Evolutionary conservation across 1,284 basidiomycete species (phyloP).

Genomic region (Leccinum griseonigrum): DNA sequence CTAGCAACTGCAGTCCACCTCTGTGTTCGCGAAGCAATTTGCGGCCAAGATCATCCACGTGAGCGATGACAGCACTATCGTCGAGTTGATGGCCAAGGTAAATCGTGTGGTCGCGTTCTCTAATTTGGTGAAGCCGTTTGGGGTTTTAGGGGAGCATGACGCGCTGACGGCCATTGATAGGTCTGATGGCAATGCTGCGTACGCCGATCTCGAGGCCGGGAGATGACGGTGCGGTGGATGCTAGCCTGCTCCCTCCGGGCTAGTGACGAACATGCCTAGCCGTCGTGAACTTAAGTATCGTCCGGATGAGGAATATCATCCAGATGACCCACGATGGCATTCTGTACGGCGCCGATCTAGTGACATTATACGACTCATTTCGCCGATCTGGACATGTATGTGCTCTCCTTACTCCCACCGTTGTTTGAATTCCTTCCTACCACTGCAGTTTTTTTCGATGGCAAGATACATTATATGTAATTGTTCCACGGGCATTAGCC

Average conservation of each 20-base stretch:
- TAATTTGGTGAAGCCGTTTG: slow-evolving; percentile 90
- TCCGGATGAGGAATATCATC: too few species aligned
- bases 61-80: slow-evolving; percentile 90
- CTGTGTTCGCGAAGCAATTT: slow-evolving; percentile 85
- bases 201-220: slow-evolving; percentile 75
- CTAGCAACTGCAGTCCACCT: slow-evolving; percentile 86
- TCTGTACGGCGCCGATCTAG: too few species aligned
- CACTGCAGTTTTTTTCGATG: slow-evolving; percentile 81
- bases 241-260: slow-evolving; percentile 87
- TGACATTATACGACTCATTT: slow-evolving; percentile 87
- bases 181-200: slow-evolving; percentile 94
- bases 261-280: slow-evolving; percentile 36
- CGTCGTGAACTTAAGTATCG: too few species aligned
- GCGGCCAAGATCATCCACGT: slow-evolving; percentile 94
- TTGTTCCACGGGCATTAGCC: slow-evolving; percentile 80
- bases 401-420: slow-evolving; percentile 15
- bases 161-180: slow-evolving; percentile 37
- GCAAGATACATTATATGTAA: slow-evolving; percentile 92
- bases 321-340: too few species aligned
- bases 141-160: slow-evolving; percentile 62
- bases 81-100: slow-evolving; percentile 94
- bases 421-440: slow-evolving; percentile 10
- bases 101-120: slow-evolving; percentile 91
- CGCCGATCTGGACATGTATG: slow-evolving; percentile 91
- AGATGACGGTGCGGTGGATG: slow-evolving; percentile 75